These are phyloP conservation scores for Backusella luteola DNA, from an alignment of 192 early-diverging fungal genomes.

Conservation along the genomic window DNA sequence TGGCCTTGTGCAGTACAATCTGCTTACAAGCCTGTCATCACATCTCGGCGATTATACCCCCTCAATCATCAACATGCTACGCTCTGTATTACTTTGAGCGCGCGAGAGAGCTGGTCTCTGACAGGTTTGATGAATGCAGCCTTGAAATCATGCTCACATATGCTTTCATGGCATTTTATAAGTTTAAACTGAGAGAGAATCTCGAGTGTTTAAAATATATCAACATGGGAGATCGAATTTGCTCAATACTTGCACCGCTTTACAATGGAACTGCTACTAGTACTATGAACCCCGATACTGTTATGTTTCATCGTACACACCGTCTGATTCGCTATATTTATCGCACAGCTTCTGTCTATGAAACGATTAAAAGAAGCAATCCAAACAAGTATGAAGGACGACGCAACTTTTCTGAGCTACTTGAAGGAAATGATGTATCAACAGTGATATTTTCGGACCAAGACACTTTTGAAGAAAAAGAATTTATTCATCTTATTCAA, in stretches of 20 bases:
- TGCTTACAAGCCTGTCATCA: too few relatives aligned
- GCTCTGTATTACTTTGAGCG: too few relatives aligned
- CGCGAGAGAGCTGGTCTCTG: neutral
- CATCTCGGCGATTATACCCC: too few relatives aligned
- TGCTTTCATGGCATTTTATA: neutral
- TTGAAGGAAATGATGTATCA: neutral
- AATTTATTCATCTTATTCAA: neutral
- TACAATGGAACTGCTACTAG: neutral
- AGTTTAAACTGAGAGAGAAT: neutral
- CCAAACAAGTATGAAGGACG: neutral
- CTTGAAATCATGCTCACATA: neutral
- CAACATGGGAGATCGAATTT: slow-evolving; percentile 6
- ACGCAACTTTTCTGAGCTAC: neutral
- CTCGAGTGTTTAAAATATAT: neutral
- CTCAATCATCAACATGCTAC: too few relatives aligned
- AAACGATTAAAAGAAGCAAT: neutral
- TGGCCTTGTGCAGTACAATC: too few relatives aligned
- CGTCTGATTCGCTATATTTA: neutral
- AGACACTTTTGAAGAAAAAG: neutral
- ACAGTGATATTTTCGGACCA: neutral
- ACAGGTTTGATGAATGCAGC: neutral
- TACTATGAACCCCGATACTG: neutral
- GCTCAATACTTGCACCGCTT: neutral
- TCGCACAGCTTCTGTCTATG: neutral
- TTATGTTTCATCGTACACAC: neutral